Base-by-base conservation (phyloP, 169 alveolate species). In the Cryptosporidium ryanae region DNA sequence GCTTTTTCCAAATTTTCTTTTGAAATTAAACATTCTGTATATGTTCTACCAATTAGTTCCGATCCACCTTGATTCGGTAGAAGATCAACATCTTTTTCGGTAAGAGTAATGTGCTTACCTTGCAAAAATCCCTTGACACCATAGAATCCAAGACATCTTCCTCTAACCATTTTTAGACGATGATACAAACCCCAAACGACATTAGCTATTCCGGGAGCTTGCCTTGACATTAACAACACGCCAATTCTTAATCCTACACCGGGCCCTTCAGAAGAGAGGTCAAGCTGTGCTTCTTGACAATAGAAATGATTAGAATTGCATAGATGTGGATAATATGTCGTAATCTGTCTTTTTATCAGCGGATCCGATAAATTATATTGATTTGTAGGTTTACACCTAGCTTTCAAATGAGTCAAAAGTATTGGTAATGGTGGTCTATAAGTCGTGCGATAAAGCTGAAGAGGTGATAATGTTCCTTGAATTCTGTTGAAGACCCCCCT, bases 141-240 rank as follows among this genome's bases (percentile, higher is more conserved):
- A 65, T 94, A 92, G 65, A 95, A 96, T 84, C 92, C 99, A 94
- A 92, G 82, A 55, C 96, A 95, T 31, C 90, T 93, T 23, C 94
- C 94, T 66, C 93, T 87, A 46, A 84, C 90, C 68, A 93, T 84
- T 50, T 90, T 89, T 65, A 95, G 84, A 71, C 97, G 96, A 57
- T 96, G 98, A 71, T 92, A 94, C 32, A 98, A 82, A 5, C 99
- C 99, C 94, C 98, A 95, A 57, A 98, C 92, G 18, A 98, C 97
- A 89, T 97, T 97, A 92, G 96, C 93, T n/a, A 96, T 97, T 46
- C 99, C 99, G 2, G 99, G 99, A 13, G 99, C 96, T 81, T 97
- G 97, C 82, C 99, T 94, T 3, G 99, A 97, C 89, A 96, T 82
- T 49, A 96, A 93, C 15, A 97, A 96, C 43, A 97, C 95, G 34